Conservation (phyloP, 768 basidiomycete genomes). For the Tulasnella sp. region DNA sequence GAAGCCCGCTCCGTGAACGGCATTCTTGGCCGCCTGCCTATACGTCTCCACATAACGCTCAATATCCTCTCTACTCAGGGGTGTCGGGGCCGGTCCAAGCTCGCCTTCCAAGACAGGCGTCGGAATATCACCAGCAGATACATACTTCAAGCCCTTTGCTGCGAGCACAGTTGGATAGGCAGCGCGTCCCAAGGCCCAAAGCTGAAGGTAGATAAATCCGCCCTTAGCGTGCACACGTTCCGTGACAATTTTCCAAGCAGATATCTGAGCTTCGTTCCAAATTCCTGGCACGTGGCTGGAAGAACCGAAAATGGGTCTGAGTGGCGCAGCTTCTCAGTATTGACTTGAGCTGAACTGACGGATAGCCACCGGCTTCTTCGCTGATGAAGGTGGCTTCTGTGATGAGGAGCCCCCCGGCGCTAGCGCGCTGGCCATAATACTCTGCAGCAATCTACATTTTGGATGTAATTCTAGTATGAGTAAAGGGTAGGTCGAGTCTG, state of each 20-base stretch:
- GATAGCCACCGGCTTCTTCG: constrained; percentile 16
- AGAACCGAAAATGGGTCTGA: constrained; percentile 34
- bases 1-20: constrained; percentile 48
- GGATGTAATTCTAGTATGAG: background rate
- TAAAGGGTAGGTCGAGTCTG: too few species aligned
- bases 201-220: constrained; percentile 26
- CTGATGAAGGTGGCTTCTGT: constrained; percentile 48
- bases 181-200: constrained; percentile 28
- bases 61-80: constrained; percentile 24
- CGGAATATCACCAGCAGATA: constrained; percentile 7
- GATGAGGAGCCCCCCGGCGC: constrained; percentile 42
- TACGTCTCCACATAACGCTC: constrained; percentile 18
- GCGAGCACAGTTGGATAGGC: constrained; percentile 3
- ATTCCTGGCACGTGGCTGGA: constrained; percentile 46
- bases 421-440: constrained; percentile 18
- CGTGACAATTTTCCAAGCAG: constrained; percentile 42
- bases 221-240: constrained; percentile 27
- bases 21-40: constrained; percentile 43
- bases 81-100: constrained; percentile 12
- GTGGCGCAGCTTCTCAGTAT: constrained; percentile 5
- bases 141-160: constrained; percentile 8
- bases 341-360: background rate
- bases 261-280: constrained; percentile 47
- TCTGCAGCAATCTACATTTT: constrained; percentile 1
- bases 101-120: background rate